phyloP scores from a whole-genome alignment of 73 alveolate genomes.

The Paramecium biaurelia region DNA sequence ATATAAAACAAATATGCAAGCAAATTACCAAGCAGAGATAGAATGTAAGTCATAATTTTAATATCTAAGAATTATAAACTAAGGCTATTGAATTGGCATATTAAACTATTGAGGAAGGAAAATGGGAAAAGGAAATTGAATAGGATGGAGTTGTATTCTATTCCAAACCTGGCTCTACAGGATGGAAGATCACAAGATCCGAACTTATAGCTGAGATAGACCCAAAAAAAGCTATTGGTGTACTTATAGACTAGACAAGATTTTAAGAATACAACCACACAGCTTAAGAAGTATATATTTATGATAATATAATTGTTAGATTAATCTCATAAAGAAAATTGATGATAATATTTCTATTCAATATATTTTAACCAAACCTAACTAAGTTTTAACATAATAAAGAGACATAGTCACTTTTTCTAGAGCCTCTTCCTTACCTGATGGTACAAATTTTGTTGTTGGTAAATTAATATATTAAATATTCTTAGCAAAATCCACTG shows the following conservation, averaged over 20 bases:
- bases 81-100: not conserved
- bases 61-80: not conserved
- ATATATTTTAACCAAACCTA: not conserved
- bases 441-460: not conserved
- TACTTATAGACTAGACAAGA: not conserved
- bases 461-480: not conserved
- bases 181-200: not conserved
- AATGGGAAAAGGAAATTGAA: not conserved
- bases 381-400: not conserved
- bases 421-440: not conserved
- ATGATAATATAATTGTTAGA: not conserved
- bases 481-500: not conserved
- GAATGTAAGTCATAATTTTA: not conserved
- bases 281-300: not conserved
- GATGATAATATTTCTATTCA: not conserved
- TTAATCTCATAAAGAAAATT: not conserved
- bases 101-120: not conserved
- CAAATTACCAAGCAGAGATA: not conserved
- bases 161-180: not conserved
- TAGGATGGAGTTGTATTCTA: not conserved
- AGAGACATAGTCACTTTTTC: not conserved
- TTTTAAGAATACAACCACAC: not conserved
- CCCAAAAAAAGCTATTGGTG: not conserved
- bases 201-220: not conserved
- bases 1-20: not conserved